Conservation (phyloP, 2,329 filamentous ascomycete genomes). For the Dactylellina parvicollis region DNA sequence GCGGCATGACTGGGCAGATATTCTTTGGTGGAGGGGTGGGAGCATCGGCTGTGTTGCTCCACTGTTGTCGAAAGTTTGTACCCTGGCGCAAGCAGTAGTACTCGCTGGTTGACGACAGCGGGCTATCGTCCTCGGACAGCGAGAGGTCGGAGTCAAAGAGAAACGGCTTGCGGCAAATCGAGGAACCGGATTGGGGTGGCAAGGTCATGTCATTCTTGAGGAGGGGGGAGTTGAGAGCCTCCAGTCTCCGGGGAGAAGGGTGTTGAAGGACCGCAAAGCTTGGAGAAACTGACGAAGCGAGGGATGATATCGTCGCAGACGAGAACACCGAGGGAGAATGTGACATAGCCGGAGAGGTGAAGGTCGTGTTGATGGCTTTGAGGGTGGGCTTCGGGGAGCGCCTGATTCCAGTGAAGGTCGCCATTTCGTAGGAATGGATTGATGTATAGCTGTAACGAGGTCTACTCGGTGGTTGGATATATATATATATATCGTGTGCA, state of each 20-base stretch:
- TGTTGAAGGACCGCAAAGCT: constrained; percentile 36
- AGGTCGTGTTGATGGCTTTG: constrained; percentile 49
- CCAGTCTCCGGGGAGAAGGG: constrained; percentile 45
- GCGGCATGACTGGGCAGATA: constrained; percentile 23
- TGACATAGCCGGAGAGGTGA: constrained; percentile 43
- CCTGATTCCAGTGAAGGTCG: constrained; percentile 19
- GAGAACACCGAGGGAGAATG: constrained; percentile 47
- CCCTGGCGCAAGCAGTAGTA: constrained; percentile 45
- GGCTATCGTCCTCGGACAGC: constrained; percentile 34
- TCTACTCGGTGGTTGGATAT: constrained; percentile 25
- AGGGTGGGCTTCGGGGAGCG: constrained; percentile 48
- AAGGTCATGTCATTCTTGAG: constrained; percentile 39
- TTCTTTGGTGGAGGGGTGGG: constrained; percentile 46
- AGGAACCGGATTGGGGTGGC: constrained; percentile 1
- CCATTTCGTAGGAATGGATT: constrained; percentile 29
- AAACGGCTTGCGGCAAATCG: constrained; percentile 10
- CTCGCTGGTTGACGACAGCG: constrained; percentile 35
- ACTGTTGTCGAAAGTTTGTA: constrained; percentile 35
- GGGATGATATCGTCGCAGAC: constrained; percentile 52
- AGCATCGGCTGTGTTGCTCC: constrained; percentile 30
- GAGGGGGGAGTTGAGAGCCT: constrained; percentile 48
- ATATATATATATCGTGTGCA: neutral
- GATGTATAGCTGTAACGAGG: constrained; percentile 8
- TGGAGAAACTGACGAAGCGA: constrained; percentile 50
- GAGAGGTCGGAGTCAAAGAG: constrained; percentile 43